Evolutionary conservation across 805 yeast genomes (phyloP).

Genomic region (Metschnikowia orientalis): DNA sequence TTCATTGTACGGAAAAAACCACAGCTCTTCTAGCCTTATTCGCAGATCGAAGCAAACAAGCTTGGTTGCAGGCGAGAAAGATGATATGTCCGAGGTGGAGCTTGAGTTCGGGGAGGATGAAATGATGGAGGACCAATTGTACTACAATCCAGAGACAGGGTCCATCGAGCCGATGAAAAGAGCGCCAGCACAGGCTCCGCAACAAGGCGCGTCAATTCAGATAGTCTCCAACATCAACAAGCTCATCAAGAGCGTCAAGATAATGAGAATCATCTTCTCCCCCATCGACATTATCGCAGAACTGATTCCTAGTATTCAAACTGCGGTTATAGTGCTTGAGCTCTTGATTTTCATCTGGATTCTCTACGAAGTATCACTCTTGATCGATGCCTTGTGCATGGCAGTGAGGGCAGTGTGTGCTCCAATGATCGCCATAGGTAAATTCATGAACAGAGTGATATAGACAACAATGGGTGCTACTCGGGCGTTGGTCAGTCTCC

Average conservation of each 20-base stretch:
- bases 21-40: too few species aligned
- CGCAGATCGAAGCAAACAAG: too few species aligned
- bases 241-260: constrained; percentile 31
- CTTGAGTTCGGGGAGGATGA: constrained; percentile 28
- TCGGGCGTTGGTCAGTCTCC: too few species aligned
- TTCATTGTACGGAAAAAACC: not conserved
- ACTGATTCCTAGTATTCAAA: constrained; percentile 34
- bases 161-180: constrained; percentile 23
- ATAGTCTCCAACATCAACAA: constrained; percentile 24
- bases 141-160: constrained; percentile 30
- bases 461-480: too few species aligned
- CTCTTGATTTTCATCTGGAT: constrained; percentile 38
- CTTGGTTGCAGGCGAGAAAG: too few species aligned
- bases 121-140: constrained; percentile 23
- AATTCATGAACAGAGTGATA: constrained; percentile 40
- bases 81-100: constrained; percentile 21
- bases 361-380: constrained; percentile 37
- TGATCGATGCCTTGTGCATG: constrained; percentile 42
- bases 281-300: constrained; percentile 39
- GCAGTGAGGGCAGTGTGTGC: constrained; percentile 43
- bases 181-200: constrained; percentile 1
- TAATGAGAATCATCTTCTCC: constrained; percentile 36
- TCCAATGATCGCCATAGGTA: constrained; percentile 43
- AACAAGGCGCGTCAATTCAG: constrained; percentile 7
- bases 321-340: constrained; percentile 38